Percentiles rank a stretch among this genome's conserved stretches.
Evolutionary conservation across 169 alveolate genomes (phyloP).

Genomic region (Plasmodium berghei): DNA sequence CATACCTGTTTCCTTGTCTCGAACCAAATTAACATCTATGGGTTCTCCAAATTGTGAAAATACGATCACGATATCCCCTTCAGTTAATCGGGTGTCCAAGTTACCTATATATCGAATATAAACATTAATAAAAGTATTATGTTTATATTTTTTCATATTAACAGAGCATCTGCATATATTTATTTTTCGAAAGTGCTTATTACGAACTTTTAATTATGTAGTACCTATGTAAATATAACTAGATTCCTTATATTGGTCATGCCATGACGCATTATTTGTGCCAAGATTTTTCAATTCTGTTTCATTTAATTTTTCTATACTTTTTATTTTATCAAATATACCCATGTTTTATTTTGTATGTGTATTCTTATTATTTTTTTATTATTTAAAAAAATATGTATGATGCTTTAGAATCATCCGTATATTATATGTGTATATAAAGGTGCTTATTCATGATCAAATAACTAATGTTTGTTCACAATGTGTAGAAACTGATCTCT

Average conservation of each 20-base stretch:
- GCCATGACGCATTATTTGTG: conserved; percentile 88
- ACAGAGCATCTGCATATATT: too few species aligned
- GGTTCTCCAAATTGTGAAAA: conserved; percentile 98
- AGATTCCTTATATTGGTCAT: conserved; percentile 84
- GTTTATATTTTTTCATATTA: too few species aligned
- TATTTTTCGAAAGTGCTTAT: too few species aligned
- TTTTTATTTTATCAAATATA: conserved; percentile 56
- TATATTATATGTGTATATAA: too few species aligned
- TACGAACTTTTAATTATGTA: too few species aligned
- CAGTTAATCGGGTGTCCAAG: conserved; percentile 95
- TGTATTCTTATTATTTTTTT: background rate
- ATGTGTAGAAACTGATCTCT: too few species aligned
- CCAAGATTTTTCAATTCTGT: conserved; percentile 83
- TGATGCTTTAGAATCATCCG: too few species aligned
- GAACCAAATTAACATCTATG: conserved; percentile 94
- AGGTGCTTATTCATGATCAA: too few species aligned
- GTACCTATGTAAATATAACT: conserved; percentile 84
- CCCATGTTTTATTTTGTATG: conserved; percentile 33
- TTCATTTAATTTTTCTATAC: conserved; percentile 80
- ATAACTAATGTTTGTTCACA: too few species aligned
- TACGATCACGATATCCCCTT: conserved; percentile 97
- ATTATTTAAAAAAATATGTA: too few species aligned
- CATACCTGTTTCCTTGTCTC: conserved; percentile 96
- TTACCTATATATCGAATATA: conserved; percentile 87
- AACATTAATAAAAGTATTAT: too few species aligned